Base-by-base conservation (phyloP, 2,329 filamentous ascomycete genomes). In the Colletotrichum musicola region DNA sequence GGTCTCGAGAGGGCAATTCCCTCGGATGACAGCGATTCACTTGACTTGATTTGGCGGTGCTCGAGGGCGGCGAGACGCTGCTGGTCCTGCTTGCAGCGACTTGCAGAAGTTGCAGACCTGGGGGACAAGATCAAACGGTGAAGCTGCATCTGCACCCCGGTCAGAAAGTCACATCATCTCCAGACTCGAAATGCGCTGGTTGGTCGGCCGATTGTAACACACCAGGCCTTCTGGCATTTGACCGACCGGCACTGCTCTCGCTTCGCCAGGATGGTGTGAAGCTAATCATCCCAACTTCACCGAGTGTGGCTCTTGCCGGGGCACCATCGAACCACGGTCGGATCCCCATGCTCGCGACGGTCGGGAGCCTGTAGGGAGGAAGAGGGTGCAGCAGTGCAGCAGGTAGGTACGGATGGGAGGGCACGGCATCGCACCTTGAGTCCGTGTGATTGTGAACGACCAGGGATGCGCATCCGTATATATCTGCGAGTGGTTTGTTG, bases 211-310 rank as follows among this genome's bases (percentile, higher is more conserved):
- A 42, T 18, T 61, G 51, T 38, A 51, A 46, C 38, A 35, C 40
- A 40, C n/a, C 50, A 47, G 51, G 27, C 50, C 20, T 58, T 35
- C 46, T 66, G 62, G 55, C 46, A 51, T 55, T 65, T 67, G 63
- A 67, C 56, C 63, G 63, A 67, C 56, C 63, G 67, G 67, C 50
- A 68, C 27, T 63, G 51, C 47, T 46, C 44, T 69, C 63, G 50
- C 57, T 63, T 62, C 51, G 57, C 57, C 4, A 13, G 51, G 53
- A 63, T 59, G 63, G 57, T 68, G 63, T 68, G 62, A 54, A 55
- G 57, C 38, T 53, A 68, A 68, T 68, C 54, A 40, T 49, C 46
- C 27, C 51, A 57, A 59, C 53, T 54, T 68, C 44, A 67, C 67
- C 63, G 57, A 65, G 55, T 65, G 55, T 68, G 44, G 55, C 56